These are phyloP conservation scores for Cryptosporidium viatorum DNA, from an alignment of 169 alveolate species.

Conservation along the genomic window DNA sequence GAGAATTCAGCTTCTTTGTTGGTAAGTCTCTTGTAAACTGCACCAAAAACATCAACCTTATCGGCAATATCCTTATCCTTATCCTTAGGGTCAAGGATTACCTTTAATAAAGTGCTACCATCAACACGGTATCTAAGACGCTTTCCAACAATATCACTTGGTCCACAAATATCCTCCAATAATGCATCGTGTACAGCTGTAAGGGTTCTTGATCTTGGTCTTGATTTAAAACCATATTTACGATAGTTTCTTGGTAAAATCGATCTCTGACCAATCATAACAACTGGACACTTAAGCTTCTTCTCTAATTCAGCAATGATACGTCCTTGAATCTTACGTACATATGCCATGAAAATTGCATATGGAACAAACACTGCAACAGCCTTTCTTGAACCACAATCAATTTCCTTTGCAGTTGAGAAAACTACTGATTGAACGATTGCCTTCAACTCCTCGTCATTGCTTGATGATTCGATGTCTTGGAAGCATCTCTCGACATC, in stretches of 20 bases:
- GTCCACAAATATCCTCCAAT: conserved; percentile 95
- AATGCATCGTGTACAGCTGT: conserved; percentile 95
- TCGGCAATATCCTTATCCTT: conserved; percentile 94
- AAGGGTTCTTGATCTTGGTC: conserved; percentile 95
- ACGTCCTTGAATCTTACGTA: conserved; percentile 89
- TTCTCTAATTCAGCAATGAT: conserved; percentile 93
- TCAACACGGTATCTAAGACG: conserved; percentile 91
- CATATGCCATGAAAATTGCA: conserved; percentile 85
- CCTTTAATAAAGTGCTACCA: conserved; percentile 93
- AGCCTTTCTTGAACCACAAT: conserved; percentile 88
- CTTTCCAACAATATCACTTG: conserved; percentile 93
- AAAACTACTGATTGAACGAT: conserved; percentile 85
- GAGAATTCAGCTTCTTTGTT: conserved; percentile 92
- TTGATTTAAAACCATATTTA: conserved; percentile 87
- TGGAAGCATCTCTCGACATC: conserved; percentile 88
- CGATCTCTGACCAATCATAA: conserved; percentile 90
- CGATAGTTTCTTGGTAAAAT: conserved; percentile 89
- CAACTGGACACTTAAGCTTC: conserved; percentile 94
- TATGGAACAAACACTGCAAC: conserved; percentile 89
- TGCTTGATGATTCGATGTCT: conserved; percentile 86
- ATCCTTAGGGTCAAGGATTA: conserved; percentile 94
- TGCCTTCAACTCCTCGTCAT: conserved; percentile 85
- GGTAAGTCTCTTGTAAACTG: conserved; percentile 94
- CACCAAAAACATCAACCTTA: conserved; percentile 93
- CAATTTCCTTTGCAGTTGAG: conserved; percentile 87